Conservation (phyloP, 2,329 filamentous ascomycete genomes). For the Phaeosphaeria sp. region DNA sequence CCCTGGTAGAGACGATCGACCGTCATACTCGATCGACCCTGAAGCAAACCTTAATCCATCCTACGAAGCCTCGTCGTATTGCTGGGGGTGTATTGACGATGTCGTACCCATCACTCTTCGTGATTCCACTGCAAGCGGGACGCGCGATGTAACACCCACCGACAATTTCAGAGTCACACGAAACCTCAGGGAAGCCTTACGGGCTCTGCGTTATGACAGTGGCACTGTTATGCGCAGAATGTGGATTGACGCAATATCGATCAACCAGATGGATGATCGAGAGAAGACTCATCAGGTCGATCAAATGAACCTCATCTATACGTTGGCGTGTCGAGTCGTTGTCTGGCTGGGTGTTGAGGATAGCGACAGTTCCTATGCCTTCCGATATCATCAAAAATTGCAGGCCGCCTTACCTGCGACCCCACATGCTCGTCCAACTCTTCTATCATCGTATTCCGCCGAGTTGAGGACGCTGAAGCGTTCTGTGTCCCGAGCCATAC, state of each 20-base stretch:
- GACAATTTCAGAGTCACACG: not conserved
- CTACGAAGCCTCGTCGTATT: slow-evolving; percentile 9
- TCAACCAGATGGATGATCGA: slow-evolving; percentile 5
- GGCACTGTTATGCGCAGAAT: not conserved
- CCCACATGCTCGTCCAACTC: not conserved
- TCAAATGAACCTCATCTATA: slow-evolving; percentile 9
- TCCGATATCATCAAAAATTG: not conserved
- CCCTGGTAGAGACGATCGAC: not conserved
- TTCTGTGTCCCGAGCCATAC: not conserved
- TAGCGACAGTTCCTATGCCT: not conserved
- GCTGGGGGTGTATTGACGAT: not conserved
- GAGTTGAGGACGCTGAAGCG: not conserved
- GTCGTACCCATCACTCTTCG: not conserved
- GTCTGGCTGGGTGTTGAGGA: slow-evolving; percentile 6
- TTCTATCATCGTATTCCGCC: not conserved
- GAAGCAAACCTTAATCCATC: no score
- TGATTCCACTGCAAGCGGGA: not conserved
- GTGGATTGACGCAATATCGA: slow-evolving; percentile 6
- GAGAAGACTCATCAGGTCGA: slow-evolving; percentile 9
- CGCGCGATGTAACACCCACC: not conserved
- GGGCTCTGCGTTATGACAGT: not conserved
- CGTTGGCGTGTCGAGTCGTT: not conserved
- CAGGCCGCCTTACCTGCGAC: not conserved
- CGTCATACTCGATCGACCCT: no score
- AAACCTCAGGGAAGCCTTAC: slow-evolving; percentile 2